phyloP scores from a whole-genome alignment of 768 basidiomycete genomes.

The Dictyophora rubrovolvata region DNA sequence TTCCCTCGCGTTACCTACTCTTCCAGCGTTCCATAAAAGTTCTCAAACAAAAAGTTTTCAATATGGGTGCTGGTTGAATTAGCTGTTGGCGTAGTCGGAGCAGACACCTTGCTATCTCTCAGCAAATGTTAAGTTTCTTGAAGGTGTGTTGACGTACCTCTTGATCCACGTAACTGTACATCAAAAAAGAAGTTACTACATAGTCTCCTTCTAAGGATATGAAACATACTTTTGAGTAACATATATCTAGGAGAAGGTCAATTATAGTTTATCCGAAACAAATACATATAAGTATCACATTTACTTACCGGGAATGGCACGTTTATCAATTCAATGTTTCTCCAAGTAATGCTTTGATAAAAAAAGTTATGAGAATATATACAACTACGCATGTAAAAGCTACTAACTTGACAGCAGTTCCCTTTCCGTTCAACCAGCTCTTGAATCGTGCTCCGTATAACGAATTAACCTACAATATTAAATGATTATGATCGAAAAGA shows the following conservation, averaged over 20 bases:
- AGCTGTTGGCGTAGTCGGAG: slow-evolving; percentile 13
- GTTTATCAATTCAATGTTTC: slow-evolving; percentile 39
- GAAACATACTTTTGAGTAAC: slow-evolving; percentile 49
- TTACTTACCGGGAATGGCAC: slow-evolving; percentile 42
- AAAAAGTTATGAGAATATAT: not conserved
- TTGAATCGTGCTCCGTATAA: slow-evolving; percentile 57
- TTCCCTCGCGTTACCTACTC: slow-evolving; percentile 27
- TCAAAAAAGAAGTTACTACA: not conserved
- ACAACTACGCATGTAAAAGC: not conserved
- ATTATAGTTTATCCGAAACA: not conserved
- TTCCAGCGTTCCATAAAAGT: slow-evolving; percentile 41
- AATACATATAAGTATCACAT: slow-evolving; percentile 8
- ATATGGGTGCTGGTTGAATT: slow-evolving; percentile 34
- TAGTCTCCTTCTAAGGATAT: not conserved
- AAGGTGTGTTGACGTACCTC: slow-evolving; percentile 23
- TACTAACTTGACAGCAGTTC: slow-evolving; percentile 41
- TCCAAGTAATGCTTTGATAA: slow-evolving; percentile 49
- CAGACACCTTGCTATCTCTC: not conserved
- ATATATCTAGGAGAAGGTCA: slow-evolving; percentile 34
- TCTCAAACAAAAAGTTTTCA: slow-evolving; percentile 44
- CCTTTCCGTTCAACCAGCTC: slow-evolving; percentile 57
- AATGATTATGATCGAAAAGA: not conserved
- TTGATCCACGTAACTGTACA: slow-evolving; percentile 54
- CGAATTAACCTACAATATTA: slow-evolving; percentile 30
- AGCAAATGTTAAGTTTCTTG: not conserved